These are phyloP conservation scores for Gastroboletus turbinatus DNA, from an alignment of 1,284 basidiomycete species.

Conservation along the genomic window DNA sequence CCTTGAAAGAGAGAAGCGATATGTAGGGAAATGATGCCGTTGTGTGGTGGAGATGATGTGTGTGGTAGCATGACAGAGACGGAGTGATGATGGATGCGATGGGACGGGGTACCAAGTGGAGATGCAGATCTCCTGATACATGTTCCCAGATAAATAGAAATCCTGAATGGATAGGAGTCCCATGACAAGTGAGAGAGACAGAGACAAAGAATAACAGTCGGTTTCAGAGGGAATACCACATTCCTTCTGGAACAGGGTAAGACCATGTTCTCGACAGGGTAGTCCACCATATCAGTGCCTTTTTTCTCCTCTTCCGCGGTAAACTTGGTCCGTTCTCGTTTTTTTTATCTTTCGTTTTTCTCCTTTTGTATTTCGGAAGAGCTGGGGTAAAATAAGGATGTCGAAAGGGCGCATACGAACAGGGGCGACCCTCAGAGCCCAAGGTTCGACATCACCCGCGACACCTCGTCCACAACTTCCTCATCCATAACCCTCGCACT, in stretches of 20 bases:
- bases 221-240: conserved; percentile 20
- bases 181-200: conserved; percentile 24
- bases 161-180: conserved; percentile 32
- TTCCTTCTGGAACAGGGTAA: conserved; percentile 24
- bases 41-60: conserved; percentile 30
- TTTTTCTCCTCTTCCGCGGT: conserved; percentile 11
- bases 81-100: conserved; percentile 24
- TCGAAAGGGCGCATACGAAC: conserved; percentile 15
- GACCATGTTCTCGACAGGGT: conserved; percentile 22
- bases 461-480: conserved; percentile 67
- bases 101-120: conserved; percentile 26
- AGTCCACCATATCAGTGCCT: conserved; percentile 15
- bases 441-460: conserved; percentile 75
- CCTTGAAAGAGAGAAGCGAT: conserved; percentile 19
- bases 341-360: conserved; percentile 2
- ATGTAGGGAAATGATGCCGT: conserved; percentile 31
- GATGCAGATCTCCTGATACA: conserved; percentile 29
- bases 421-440: conserved; percentile 52
- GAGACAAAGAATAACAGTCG: conserved; percentile 16
- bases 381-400: conserved; percentile 6
- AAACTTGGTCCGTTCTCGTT: conserved; percentile 4
- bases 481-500: conserved; percentile 55
- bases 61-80: conserved; percentile 26
- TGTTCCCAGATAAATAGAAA: conserved; percentile 35
- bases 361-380: conserved; percentile 4